Evolutionary conservation across 2,329 filamentous ascomycete genomes (phyloP), one percentile per base, ranked within the genome.

Genomic region (Aspergillus ibericus): DNA sequence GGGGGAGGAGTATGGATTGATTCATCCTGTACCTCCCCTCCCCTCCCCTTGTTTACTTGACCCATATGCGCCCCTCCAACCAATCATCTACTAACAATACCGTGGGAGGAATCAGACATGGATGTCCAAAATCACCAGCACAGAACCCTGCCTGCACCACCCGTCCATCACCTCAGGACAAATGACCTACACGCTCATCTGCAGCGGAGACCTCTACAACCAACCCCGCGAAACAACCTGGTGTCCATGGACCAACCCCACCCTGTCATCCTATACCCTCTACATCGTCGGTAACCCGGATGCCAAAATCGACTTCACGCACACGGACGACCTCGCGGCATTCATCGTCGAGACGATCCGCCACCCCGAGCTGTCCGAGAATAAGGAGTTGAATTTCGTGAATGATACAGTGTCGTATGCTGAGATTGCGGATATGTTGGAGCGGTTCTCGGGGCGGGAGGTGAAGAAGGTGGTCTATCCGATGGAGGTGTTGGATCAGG

Each of bases 161-260:
- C 62, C 67, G 3, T 63, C 69, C 46, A 53, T 69, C 40, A 38
- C 22, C 8, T 40, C 46, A 5, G 68, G 67, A 36, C 64, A 63
- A 34, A 71, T 70, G 66, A 63, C 61, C 16, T 73, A 70, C 58
- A 74, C 69, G 3, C 49, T 72, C 13, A 70, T 72, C 58, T 67
- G 70, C 50, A 71, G 69, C 55, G 69, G 70, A 18, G 68, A 72
- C 32, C 69, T 70, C 49, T 72, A 71, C 56, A 66, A 73, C 59
- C 65, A 69, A 58, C 53, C 61, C 20, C 63, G 65, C n/a, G 69
- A 74, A 48, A 53, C 57, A 2, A 58, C 62, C 5, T 69, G 65
- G 63, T 73, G 66, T 53, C 68, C 66, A 1, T 69, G 69, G 68
- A 67, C 63, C 1, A 63, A 68, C 10, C 53, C 46, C 3, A 54